Percentiles rank a stretch among this genome's conserved stretches.
Evolutionary conservation across 495 filamentous ascomycete genomes (phyloP).

Genomic region (Talaromyces thailandensis): DNA sequence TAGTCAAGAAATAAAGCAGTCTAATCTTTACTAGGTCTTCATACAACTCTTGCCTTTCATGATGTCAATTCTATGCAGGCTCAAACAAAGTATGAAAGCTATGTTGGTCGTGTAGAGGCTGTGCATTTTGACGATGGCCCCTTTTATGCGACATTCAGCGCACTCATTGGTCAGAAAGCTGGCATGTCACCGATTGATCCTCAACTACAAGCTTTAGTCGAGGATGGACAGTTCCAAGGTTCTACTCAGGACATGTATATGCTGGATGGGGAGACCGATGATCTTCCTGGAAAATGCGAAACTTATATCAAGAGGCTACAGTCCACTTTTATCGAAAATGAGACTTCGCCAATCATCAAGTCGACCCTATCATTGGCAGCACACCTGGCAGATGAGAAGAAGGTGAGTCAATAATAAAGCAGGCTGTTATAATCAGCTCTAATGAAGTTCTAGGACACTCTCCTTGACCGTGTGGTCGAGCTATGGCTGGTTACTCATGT

Average conservation of each 20-base stretch:
- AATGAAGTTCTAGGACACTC: constrained; percentile 34
- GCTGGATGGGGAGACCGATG: constrained; percentile 59
- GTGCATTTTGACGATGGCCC: constrained; percentile 56
- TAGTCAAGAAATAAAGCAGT: not conserved
- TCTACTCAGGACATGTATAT: constrained; percentile 41
- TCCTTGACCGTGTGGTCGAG: constrained; percentile 60
- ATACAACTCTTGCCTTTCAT: constrained; percentile 58
- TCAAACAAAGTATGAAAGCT: constrained; percentile 45
- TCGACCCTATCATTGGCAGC: constrained; percentile 54
- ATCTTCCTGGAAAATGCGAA: constrained; percentile 58
- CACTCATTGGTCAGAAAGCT: constrained; percentile 36
- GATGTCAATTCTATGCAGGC: constrained; percentile 52
- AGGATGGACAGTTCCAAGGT: constrained; percentile 32
- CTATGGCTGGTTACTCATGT: constrained; percentile 72
- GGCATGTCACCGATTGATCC: constrained; percentile 42
- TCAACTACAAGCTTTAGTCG: constrained; percentile 42
- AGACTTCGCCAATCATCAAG: constrained; percentile 60
- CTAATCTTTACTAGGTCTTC: constrained; percentile 35
- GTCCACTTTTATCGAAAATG: constrained; percentile 51
- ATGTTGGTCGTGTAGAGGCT: constrained; percentile 55
- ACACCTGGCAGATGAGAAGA: constrained; percentile 43
- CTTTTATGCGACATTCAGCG: constrained; percentile 42
- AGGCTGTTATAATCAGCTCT: not conserved
- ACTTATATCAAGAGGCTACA: constrained; percentile 58
- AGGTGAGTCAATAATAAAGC: constrained; percentile 20